Evolutionary conservation across 495 filamentous ascomycete genomes (phyloP).

Genomic region (Aspergillus cristatus): DNA sequence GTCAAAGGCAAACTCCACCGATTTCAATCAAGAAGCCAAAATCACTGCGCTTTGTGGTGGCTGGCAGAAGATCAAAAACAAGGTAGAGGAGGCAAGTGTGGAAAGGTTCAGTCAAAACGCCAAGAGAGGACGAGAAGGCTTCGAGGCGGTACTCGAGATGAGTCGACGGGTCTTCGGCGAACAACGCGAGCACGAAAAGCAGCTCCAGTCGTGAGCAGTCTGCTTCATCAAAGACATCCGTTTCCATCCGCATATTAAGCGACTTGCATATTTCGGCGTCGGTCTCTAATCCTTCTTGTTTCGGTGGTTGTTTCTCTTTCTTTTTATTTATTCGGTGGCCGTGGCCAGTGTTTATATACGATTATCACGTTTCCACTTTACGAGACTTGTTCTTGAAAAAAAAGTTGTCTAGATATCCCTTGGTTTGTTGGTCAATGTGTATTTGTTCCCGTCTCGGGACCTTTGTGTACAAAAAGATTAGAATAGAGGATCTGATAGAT

Average conservation of each 20-base stretch:
- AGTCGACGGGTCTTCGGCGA: conserved; percentile 86
- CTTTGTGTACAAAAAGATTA: no score
- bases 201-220: conserved; percentile 12
- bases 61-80: conserved; percentile 90
- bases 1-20: conserved; percentile 47
- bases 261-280: conserved; percentile 30
- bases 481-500: no score
- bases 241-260: conserved; percentile 14
- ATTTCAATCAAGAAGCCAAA: conserved; percentile 77
- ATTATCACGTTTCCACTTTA: conserved; percentile 8
- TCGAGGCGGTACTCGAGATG: conserved; percentile 90
- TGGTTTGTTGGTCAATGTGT: background rate
- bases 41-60: conserved; percentile 93
- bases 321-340: background rate
- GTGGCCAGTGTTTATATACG: conserved; percentile 5
- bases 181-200: conserved; percentile 59
- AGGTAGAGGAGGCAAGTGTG: conserved; percentile 84
- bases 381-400: conserved; percentile 8
- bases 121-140: conserved; percentile 76
- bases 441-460: no score
- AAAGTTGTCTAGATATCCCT: conserved; percentile 9
- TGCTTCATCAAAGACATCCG: background rate
- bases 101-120: conserved; percentile 89
- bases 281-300: conserved; percentile 10
- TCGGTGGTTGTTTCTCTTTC: conserved; percentile 3